These are phyloP conservation scores for Prunus davidiana DNA, from an alignment of 306 rosid species.

Conservation along the genomic window DNA sequence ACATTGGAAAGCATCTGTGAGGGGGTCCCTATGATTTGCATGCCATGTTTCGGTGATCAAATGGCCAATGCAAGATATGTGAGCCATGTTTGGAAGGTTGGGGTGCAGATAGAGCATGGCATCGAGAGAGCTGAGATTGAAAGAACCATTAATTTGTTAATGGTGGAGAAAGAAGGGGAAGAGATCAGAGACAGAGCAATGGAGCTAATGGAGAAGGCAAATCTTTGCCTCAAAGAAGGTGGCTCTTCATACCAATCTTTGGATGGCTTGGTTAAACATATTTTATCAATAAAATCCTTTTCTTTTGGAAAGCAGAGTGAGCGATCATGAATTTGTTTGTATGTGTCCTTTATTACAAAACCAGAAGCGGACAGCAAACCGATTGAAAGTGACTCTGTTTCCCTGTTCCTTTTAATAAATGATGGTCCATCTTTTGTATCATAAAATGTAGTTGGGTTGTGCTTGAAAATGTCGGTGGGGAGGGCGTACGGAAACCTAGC, in stretches of 20 bases:
- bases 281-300: not conserved
- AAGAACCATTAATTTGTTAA: constrained; percentile 27
- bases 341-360: too few relatives aligned
- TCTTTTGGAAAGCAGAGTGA: not conserved
- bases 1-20: constrained; percentile 57
- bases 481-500: too few relatives aligned
- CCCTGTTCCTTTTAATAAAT: too few relatives aligned
- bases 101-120: constrained; percentile 32
- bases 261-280: constrained; percentile 8
- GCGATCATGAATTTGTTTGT: not conserved
- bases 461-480: too few relatives aligned
- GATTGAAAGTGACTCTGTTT: too few relatives aligned
- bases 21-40: constrained; percentile 65
- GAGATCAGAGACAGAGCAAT: constrained; percentile 34
- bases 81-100: constrained; percentile 48
- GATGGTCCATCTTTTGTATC: too few relatives aligned
- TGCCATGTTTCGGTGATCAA: constrained; percentile 47
- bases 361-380: too few relatives aligned
- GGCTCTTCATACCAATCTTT: constrained; percentile 22
- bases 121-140: constrained; percentile 40
- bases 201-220: constrained; percentile 35
- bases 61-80: constrained; percentile 48
- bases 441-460: too few relatives aligned
- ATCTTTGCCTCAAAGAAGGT: constrained; percentile 21
- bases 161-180: constrained; percentile 41